phyloP scores from a whole-genome alignment of 2,329 filamentous ascomycete genomes.

The Xylaria sp. region DNA sequence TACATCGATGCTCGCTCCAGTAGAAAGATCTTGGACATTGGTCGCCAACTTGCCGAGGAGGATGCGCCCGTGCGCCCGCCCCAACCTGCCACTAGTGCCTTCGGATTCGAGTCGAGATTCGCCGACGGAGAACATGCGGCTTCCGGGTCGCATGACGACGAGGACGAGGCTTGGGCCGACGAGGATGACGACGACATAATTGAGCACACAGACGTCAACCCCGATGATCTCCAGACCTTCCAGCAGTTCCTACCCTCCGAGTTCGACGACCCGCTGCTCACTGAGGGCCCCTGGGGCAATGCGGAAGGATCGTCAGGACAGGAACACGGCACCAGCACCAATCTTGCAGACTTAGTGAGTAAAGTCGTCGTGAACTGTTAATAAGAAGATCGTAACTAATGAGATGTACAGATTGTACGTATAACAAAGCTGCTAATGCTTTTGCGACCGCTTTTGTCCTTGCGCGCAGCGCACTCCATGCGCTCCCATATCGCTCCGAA shows the following conservation, averaged over 20 bases:
- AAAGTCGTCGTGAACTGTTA: neutral
- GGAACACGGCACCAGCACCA: slow-evolving; percentile 56
- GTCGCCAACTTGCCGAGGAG: slow-evolving; percentile 82
- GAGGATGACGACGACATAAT: slow-evolving; percentile 69
- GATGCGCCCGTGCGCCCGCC: slow-evolving; percentile 49
- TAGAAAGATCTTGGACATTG: slow-evolving; percentile 81
- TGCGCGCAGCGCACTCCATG: neutral
- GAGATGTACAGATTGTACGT: slow-evolving; percentile 14
- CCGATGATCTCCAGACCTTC: slow-evolving; percentile 83
- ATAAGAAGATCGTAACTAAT: slow-evolving; percentile 1
- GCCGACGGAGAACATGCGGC: slow-evolving; percentile 54
- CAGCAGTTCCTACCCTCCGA: slow-evolving; percentile 78
- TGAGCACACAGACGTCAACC: slow-evolving; percentile 75
- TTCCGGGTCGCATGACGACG: slow-evolving; percentile 42
- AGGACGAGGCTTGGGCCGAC: slow-evolving; percentile 65
- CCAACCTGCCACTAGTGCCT: slow-evolving; percentile 54
- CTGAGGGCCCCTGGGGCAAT: slow-evolving; percentile 54
- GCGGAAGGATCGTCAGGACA: slow-evolving; percentile 35
- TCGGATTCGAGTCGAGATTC: slow-evolving; percentile 75
- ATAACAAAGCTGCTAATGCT: neutral
- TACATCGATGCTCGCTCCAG: slow-evolving; percentile 88
- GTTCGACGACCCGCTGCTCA: slow-evolving; percentile 61
- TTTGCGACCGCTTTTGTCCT: neutral
- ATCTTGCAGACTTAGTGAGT: slow-evolving; percentile 80
- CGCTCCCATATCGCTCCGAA: neutral